Evolutionary conservation across 1,284 basidiomycete species (phyloP).

Genomic region (Phellinidium pouzarii): DNA sequence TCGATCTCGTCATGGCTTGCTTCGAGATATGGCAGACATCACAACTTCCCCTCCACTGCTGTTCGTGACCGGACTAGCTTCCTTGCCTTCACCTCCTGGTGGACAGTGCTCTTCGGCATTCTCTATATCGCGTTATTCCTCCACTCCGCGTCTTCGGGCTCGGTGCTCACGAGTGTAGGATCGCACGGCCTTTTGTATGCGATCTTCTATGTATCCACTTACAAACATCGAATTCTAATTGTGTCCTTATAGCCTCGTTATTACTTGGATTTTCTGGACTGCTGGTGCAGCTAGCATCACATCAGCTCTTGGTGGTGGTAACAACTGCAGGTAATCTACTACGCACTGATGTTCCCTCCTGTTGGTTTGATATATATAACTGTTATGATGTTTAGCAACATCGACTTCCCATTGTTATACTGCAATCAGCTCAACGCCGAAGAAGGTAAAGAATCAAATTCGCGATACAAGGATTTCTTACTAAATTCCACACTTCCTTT

Average conservation of each 20-base stretch:
- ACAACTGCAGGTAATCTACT: constrained; percentile 52
- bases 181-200: constrained; percentile 55
- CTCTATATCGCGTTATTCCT: constrained; percentile 52
- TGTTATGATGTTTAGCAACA: constrained; percentile 23
- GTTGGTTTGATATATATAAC: not conserved
- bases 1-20: constrained; percentile 64
- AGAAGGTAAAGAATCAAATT: constrained; percentile 29
- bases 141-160: constrained; percentile 33
- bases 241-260: constrained; percentile 36
- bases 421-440: constrained; percentile 62
- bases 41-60: constrained; percentile 43
- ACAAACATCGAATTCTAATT: not conserved
- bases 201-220: constrained; percentile 1
- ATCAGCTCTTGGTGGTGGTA: constrained; percentile 52
- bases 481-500: not conserved
- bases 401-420: constrained; percentile 40
- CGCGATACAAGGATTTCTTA: not conserved
- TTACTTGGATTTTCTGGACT: constrained; percentile 70
- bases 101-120: constrained; percentile 56
- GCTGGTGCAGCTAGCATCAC: constrained; percentile 64
- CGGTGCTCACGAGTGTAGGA: constrained; percentile 50
- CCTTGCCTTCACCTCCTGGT: constrained; percentile 52
- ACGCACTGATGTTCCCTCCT: constrained; percentile 17
- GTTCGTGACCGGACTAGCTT: constrained; percentile 59
- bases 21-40: constrained; percentile 45